phyloP scores from a whole-genome alignment of 345 rosid genomes.

The Citrus reticulata region DNA sequence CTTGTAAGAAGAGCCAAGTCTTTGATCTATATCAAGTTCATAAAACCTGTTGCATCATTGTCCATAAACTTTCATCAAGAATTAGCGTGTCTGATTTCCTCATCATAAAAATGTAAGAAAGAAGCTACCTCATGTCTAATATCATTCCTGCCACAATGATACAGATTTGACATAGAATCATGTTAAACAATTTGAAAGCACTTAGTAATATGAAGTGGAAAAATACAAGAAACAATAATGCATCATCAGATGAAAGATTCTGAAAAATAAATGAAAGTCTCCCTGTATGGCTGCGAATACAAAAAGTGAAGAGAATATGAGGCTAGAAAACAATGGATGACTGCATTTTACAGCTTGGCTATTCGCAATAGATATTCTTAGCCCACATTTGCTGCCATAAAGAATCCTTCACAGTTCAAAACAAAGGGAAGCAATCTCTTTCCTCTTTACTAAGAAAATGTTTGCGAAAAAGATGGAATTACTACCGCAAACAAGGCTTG shows the following conservation, averaged over 20 bases:
- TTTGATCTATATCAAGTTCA: not conserved
- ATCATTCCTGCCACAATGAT: not conserved
- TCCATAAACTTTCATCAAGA: not conserved
- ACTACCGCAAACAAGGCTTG: not conserved
- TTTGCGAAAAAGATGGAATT: not conserved
- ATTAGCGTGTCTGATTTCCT: not conserved
- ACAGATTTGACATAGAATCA: not conserved
- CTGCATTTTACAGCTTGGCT: not conserved
- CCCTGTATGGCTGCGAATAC: not conserved
- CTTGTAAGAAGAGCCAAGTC: too few relatives aligned
- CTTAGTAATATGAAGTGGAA: not conserved
- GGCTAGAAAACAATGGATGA: not conserved
- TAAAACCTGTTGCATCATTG: not conserved
- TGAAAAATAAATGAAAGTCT: not conserved
- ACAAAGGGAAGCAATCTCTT: conserved; percentile 22
- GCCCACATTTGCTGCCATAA: not conserved
- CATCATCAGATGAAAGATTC: not conserved
- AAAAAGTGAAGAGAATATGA: not conserved
- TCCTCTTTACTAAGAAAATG: conserved; percentile 14
- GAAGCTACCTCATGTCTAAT: not conserved
- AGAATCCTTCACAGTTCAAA: not conserved
- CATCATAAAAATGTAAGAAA: not conserved
- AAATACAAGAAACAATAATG: not conserved
- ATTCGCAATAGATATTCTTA: not conserved
- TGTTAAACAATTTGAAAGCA: not conserved